These are phyloP conservation scores for Juglanconis juglandina DNA, from an alignment of 2,329 filamentous ascomycete species.

Conservation along the genomic window DNA sequence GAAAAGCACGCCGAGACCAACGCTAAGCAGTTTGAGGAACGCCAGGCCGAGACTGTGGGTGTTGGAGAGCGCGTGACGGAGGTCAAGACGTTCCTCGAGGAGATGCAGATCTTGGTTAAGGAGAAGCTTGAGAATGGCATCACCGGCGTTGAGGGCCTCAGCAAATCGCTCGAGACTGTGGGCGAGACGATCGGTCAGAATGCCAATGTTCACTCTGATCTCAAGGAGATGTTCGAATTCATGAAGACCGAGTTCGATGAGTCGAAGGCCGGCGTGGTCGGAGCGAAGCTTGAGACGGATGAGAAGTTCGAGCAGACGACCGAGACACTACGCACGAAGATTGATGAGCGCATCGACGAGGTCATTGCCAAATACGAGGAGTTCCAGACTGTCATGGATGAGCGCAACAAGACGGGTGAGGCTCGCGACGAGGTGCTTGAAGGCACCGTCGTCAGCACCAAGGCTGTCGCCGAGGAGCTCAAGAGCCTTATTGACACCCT, in stretches of 20 bases:
- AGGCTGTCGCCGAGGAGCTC: slow-evolving; percentile 79
- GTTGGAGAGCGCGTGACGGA: slow-evolving; percentile 76
- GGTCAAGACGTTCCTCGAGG: slow-evolving; percentile 72
- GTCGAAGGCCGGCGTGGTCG: slow-evolving; percentile 73
- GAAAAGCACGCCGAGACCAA: slow-evolving; percentile 69
- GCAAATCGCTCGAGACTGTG: slow-evolving; percentile 65
- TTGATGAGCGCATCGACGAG: slow-evolving; percentile 67
- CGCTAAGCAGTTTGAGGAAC: slow-evolving; percentile 76
- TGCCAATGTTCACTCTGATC: slow-evolving; percentile 54
- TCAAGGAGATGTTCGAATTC: slow-evolving; percentile 69
- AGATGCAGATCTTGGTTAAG: slow-evolving; percentile 73
- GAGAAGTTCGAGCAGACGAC: slow-evolving; percentile 66
- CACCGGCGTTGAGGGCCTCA: slow-evolving; percentile 67
- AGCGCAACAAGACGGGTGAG: slow-evolving; percentile 69
- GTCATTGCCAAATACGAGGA: slow-evolving; percentile 87
- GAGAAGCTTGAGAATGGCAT: slow-evolving; percentile 73
- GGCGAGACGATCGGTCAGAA: slow-evolving; percentile 61
- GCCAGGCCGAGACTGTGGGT: slow-evolving; percentile 76
- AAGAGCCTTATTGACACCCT: slow-evolving; percentile 83
- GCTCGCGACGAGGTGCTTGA: slow-evolving; percentile 70
- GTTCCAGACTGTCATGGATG: slow-evolving; percentile 70
- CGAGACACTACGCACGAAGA: slow-evolving; percentile 50
- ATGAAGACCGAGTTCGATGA: slow-evolving; percentile 87
- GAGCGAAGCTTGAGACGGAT: slow-evolving; percentile 77
- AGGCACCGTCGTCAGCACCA: slow-evolving; percentile 70